Evolutionary conservation across 2,329 filamentous ascomycete species (phyloP).

Genomic region (Cercospora zeina): DNA sequence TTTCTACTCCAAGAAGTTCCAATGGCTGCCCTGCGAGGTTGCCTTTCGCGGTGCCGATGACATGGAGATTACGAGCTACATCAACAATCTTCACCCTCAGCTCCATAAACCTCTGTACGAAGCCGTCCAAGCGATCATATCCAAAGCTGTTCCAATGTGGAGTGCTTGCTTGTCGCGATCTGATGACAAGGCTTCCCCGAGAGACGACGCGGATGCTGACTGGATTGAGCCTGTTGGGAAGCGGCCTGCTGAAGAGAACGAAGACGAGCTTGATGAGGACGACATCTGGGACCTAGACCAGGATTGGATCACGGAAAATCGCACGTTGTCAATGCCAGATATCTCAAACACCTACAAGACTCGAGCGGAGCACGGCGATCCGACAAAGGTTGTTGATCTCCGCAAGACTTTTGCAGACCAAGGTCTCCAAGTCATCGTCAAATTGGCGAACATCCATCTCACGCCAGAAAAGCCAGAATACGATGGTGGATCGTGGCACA

Average conservation of each 20-base stretch:
- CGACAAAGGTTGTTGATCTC: conserved; percentile 17
- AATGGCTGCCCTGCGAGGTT: conserved; percentile 38
- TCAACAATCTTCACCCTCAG: conserved; percentile 38
- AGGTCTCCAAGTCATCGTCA: conserved; percentile 63
- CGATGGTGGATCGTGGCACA: conserved; percentile 56
- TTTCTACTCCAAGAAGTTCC: conserved; percentile 32
- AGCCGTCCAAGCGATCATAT: conserved; percentile 33
- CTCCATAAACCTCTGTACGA: conserved; percentile 31
- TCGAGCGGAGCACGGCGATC: neutral
- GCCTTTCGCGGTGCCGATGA: conserved; percentile 18
- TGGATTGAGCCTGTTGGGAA: conserved; percentile 19
- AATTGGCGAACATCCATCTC: conserved; percentile 61
- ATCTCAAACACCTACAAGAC: conserved; percentile 8
- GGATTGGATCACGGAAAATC: conserved; percentile 14
- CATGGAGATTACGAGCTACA: conserved; percentile 35
- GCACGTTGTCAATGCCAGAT: conserved; percentile 20
- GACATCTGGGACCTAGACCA: conserved; percentile 18
- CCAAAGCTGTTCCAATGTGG: conserved; percentile 36
- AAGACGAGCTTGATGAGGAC: conserved; percentile 19
- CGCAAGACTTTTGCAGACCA: conserved; percentile 42
- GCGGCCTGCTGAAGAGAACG: conserved; percentile 11
- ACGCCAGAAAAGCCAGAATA: conserved; percentile 60
- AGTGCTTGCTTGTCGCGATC: conserved; percentile 26
- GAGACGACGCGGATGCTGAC: conserved; percentile 14
- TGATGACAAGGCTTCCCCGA: conserved; percentile 1